Evolutionary conservation across 768 basidiomycete genomes (phyloP).

Genomic region (Crucibulum laeve): DNA sequence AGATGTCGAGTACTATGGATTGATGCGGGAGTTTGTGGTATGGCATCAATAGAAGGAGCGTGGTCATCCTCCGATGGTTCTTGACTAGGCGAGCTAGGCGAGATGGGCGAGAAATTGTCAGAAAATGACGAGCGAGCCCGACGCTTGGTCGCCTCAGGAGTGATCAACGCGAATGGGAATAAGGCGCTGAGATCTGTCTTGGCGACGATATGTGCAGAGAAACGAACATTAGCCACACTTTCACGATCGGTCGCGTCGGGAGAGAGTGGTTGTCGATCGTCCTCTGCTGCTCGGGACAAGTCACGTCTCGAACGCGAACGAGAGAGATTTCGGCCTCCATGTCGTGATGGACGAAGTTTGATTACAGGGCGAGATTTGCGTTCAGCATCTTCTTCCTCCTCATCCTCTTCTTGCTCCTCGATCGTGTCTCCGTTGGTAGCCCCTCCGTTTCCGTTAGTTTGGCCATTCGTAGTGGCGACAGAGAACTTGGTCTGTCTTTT

Average conservation of each 20-base stretch:
- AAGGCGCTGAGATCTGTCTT: conserved; percentile 52
- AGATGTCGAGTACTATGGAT: conserved; percentile 28
- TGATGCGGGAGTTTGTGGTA: conserved; percentile 33
- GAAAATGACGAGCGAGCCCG: conserved; percentile 31
- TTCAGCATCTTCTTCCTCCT: conserved; percentile 40
- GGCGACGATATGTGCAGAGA: conserved; percentile 66
- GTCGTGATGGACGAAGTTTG: conserved; percentile 58
- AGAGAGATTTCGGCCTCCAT: conserved; percentile 39
- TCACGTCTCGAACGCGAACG: conserved; percentile 75
- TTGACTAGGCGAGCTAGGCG: conserved; percentile 21
- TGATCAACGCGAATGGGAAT: conserved; percentile 78
- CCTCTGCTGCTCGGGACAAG: conserved; percentile 52
- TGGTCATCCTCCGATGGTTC: conserved; percentile 43
- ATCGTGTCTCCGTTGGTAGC: conserved; percentile 24
- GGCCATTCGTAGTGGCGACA: conserved; percentile 17
- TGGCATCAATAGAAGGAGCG: conserved; percentile 20
- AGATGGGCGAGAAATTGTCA: conserved; percentile 22
- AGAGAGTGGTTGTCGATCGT: conserved; percentile 50
- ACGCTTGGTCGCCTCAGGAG: conserved; percentile 55
- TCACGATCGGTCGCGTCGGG: conserved; percentile 61
- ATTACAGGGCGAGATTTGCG: conserved; percentile 75
- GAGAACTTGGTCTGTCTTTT: conserved; percentile 33
- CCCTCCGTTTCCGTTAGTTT: conserved; percentile 18
- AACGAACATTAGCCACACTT: conserved; percentile 71
- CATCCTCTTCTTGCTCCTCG: conserved; percentile 31